These are phyloP conservation scores for Ettlia oleoabundans DNA, from an alignment of 139 green algal species.

Conservation along the genomic window DNA sequence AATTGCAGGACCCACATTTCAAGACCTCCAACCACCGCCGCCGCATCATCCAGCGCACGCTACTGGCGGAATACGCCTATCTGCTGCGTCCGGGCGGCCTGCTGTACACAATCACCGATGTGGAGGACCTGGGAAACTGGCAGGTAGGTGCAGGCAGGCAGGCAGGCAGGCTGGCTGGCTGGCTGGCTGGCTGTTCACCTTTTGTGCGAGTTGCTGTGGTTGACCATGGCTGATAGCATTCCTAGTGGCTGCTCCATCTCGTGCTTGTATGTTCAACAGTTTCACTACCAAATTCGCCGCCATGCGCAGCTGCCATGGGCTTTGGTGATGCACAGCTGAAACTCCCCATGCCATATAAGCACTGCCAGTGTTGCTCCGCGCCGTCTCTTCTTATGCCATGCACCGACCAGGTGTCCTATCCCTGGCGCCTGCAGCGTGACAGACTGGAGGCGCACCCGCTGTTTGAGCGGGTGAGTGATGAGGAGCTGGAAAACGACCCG, in stretches of 20 bases:
- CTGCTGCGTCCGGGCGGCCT: slow-evolving; percentile 80
- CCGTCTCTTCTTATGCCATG: no score
- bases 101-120: slow-evolving; percentile 94
- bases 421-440: slow-evolving; percentile 35
- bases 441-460: slow-evolving; percentile 88
- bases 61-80: slow-evolving; percentile 97
- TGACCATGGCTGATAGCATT: no score
- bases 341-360: no score
- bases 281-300: no score
- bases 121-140: slow-evolving; percentile 88
- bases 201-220: no score
- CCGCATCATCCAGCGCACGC: slow-evolving; percentile 89
- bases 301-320: not conserved
- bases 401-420: no score
- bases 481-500: slow-evolving; percentile 84
- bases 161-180: no score
- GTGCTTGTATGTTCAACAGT: no score
- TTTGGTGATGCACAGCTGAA: not conserved
- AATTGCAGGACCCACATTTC: slow-evolving; percentile 86
- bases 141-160: slow-evolving; percentile 44
- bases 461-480: slow-evolving; percentile 83
- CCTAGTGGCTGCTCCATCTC: no score
- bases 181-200: no score
- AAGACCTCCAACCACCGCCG: slow-evolving; percentile 81
- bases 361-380: no score